Base-by-base conservation (phyloP, 805 yeast genomes). In the Lipomyces chichibuensis region DNA sequence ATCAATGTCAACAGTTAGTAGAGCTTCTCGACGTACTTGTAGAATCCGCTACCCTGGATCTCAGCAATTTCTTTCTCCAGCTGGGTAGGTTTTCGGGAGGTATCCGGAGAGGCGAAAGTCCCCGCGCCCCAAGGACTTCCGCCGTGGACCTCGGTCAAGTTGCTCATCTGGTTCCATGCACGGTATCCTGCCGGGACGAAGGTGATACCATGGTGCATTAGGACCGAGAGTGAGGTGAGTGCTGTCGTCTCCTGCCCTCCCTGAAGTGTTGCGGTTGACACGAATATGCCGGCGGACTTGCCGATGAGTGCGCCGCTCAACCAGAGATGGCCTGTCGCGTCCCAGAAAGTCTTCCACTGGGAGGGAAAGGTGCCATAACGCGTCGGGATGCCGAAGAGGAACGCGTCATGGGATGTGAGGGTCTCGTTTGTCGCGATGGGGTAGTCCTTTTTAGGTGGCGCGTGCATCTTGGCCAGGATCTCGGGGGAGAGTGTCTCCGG, bases 41-140 rank as follows among this genome's bases (percentile, higher is more conserved):
- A 87, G 80, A 91, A 91, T 52, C 82, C 76, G 67, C 80, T 77
- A 76, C 96, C 97, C 81, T 91, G 97, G 66, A 79, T 80, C 59
- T 76, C 75, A 32, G 92, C 94, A 67, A 90, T 77, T 73, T 84
- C 83, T 76, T 84, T 79, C 78, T 91, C 97, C 65, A 88, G 80
- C 23, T 80, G 83, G 55, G 87, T 73, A 43, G 92, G 89, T 73
- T 81, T 80, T 81, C 96, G 86, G 7, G 90, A 84, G 60, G 96
- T 96, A 75, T 89, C 94, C 61, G 84, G 81, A 60, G 87, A 90
- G 37, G 96, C 92, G 74, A 84, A 81, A 51, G 90, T 80, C 72
- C 96, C 96, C 43, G 96, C 89, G 77, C 96, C 97, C 92, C 92
- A 91, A 57, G 96, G 85, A 27, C 92, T 85, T 64, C 90, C 90